phyloP scores from a whole-genome alignment of 495 filamentous ascomycete genomes.

The Bombardia bombarda region DNA sequence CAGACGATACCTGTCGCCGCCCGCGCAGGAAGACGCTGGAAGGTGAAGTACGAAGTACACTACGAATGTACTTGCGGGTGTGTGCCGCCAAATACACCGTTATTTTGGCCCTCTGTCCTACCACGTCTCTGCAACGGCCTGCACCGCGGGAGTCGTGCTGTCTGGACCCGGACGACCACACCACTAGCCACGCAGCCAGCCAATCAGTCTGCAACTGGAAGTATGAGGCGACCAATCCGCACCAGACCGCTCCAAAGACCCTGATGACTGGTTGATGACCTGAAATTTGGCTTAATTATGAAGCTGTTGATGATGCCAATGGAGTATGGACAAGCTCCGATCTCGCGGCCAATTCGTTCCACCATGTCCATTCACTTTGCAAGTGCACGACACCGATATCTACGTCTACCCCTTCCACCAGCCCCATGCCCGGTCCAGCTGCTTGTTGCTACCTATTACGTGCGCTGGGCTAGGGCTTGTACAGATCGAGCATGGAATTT shows the following conservation, averaged over 20 bases:
- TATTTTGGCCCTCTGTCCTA: constrained; percentile 13
- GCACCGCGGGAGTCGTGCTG: constrained; percentile 3
- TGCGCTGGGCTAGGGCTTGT: background rate
- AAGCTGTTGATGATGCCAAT: no score
- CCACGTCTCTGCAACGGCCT: constrained; percentile 10
- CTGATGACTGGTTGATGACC: constrained; percentile 16
- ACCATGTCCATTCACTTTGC: background rate
- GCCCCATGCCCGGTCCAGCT: no score
- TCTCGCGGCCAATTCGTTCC: background rate
- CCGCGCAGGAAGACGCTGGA: constrained; percentile 4
- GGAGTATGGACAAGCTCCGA: background rate
- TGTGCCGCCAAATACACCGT: no score
- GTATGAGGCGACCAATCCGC: constrained; percentile 24
- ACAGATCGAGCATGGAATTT: background rate
- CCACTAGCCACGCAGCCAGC: constrained; percentile 2
- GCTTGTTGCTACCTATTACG: no score
- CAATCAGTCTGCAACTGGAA: constrained; percentile 13
- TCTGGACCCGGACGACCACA: constrained; percentile 10
- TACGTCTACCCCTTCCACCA: background rate
- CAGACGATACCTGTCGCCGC: constrained; percentile 3
- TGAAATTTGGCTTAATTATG: constrained; percentile 10
- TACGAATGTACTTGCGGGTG: no score
- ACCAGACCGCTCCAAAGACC: background rate
- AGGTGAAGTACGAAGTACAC: constrained; percentile 1
- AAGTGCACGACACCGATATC: background rate